Evolutionary conservation across 1,139 yeast species (phyloP), one percentile per base, ranked within the genome.

Genomic region (Pichia sp.): DNA sequence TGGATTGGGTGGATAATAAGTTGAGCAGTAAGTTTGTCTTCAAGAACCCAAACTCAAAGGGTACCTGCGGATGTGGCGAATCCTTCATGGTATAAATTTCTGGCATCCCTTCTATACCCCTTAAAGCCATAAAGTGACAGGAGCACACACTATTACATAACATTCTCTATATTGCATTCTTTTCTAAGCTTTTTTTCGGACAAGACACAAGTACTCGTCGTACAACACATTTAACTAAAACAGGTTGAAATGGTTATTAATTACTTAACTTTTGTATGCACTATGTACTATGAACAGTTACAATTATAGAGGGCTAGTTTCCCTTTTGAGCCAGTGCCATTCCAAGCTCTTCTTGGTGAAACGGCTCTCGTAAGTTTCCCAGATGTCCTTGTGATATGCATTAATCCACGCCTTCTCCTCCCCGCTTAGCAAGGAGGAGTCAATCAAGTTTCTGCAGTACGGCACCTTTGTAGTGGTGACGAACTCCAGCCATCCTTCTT

Each of bases 31-130:
- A 94, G 55, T 91, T 91, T 58, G 86, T 91, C 26, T 91, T 91
- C 67, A 79, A 72, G 60, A 91, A 91, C 60, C 98, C 98, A 43
- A 91, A 91, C 61, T 82, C 94, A 32, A 91, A 88, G 65, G 97
- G 97, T 23, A 84, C 95, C 37, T 91, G 98, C 63, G 98, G 98
- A 14, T 91, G 98, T 60, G 98, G 97, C 39, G 98, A 91, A 63
- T 85, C 96, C 6, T 91, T 91, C 59, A 88, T 88, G 96, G 96
- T 87, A 7, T 87, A 63, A 58, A n/a, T n/a, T n/a, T n/a, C n/a
- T n/a, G n/a, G n/a, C n/a, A n/a, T n/a, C n/a, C n/a, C n/a, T n/a
- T n/a, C n/a, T n/a, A n/a, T n/a, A n/a, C n/a, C n/a, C n/a, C n/a
- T n/a, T n/a, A n/a, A n/a, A n/a, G n/a, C n/a, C n/a, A n/a, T n/a